These are phyloP conservation scores for Daldinia sp. DNA, from an alignment of 2,329 filamentous ascomycete genomes.

Conservation along the genomic window DNA sequence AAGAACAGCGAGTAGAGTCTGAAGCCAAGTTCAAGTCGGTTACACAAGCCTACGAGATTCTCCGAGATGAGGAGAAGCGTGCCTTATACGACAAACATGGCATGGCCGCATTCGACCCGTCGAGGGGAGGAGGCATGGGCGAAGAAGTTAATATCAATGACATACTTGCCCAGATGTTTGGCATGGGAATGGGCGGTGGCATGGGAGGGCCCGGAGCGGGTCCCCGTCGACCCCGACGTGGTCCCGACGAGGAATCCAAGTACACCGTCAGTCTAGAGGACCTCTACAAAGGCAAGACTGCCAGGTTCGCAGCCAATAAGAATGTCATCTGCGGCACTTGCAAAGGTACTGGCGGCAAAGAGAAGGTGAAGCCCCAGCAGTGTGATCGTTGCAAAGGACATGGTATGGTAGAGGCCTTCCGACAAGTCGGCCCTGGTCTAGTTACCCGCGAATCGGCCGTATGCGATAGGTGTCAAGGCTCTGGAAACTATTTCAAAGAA, in stretches of 20 bases:
- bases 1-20: constrained; percentile 82
- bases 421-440: constrained; percentile 85
- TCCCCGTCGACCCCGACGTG: constrained; percentile 71
- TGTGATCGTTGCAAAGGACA: constrained; percentile 87
- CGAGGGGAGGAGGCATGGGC: constrained; percentile 68
- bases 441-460: constrained; percentile 80
- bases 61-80: constrained; percentile 93
- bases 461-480: constrained; percentile 84
- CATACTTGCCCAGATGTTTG: constrained; percentile 92
- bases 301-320: constrained; percentile 95
- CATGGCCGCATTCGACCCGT: constrained; percentile 93
- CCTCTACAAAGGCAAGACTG: constrained; percentile 97
- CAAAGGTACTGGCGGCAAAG: constrained; percentile 89
- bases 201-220: constrained; percentile 54
- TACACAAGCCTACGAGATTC: constrained; percentile 96
- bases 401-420: constrained; percentile 78
- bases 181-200: constrained; percentile 48
- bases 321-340: constrained; percentile 88
- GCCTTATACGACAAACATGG: constrained; percentile 91
- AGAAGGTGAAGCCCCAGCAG: constrained; percentile 83
- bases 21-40: constrained; percentile 93
- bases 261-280: constrained; percentile 94
- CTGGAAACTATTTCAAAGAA: constrained; percentile 88
- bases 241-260: constrained; percentile 85
- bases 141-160: constrained; percentile 88